Percentiles rank a stretch among this genome's conserved stretches.
These are phyloP conservation scores for Dimocarpus longan DNA, from an alignment of 345 rosid species.

Conservation along the genomic window DNA sequence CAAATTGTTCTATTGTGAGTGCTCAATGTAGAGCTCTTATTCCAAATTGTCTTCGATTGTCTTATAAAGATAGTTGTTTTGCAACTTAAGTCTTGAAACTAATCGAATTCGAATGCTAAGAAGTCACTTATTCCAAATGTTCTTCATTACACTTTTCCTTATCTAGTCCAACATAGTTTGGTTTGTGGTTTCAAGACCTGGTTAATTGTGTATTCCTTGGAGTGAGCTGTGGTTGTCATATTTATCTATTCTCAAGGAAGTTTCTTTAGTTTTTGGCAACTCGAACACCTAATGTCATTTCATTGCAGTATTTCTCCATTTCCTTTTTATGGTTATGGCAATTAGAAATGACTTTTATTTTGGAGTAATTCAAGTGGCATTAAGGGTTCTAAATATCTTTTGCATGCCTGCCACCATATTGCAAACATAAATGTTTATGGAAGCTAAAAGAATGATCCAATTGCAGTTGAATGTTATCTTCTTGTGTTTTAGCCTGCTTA, in stretches of 20 bases:
- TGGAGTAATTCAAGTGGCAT: background rate
- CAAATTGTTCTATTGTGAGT: background rate
- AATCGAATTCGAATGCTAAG: background rate
- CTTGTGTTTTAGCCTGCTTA: background rate
- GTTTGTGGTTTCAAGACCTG: background rate
- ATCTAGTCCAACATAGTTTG: background rate
- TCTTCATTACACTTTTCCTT: background rate
- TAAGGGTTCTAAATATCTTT: background rate
- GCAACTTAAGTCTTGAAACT: background rate
- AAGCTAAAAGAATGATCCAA: background rate
- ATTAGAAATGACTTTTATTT: background rate
- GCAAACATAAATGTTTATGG: background rate
- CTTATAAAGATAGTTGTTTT: background rate
- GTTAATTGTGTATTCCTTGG: conserved; percentile 2
- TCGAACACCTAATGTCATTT: background rate
- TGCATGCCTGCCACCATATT: background rate
- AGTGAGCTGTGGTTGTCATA: background rate
- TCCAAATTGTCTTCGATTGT: background rate
- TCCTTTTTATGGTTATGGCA: background rate
- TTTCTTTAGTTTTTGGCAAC: background rate
- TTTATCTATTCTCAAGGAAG: background rate
- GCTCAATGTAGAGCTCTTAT: background rate
- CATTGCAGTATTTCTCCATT: background rate
- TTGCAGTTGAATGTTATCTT: background rate
- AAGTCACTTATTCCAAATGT: background rate